Evolutionary conservation across 2,329 filamentous ascomycete species (phyloP), one percentile per base, ranked within the genome.

Genomic region (Aureobasidium melanogenum): DNA sequence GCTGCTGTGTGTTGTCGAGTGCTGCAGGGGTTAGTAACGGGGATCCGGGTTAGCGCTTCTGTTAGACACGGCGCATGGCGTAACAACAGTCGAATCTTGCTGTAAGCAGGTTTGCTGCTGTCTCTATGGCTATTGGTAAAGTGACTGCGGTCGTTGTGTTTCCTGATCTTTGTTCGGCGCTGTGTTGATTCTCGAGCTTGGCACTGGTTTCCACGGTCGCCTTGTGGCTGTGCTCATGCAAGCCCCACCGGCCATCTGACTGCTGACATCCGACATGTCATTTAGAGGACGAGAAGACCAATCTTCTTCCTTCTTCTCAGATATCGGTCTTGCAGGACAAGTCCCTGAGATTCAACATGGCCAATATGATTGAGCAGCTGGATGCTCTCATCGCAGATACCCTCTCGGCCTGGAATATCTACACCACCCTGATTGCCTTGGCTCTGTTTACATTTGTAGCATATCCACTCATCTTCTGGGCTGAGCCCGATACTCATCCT

Each of bases 401-500:
- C 57, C 77, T 95, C 61, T 82, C 85, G 39, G 87, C 89, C 74
- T 97, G 92, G 91, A 91, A 94, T 72, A 75, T 82, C 66, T 88
- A 88, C 77, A 90, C 89, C 32, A 94, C 89, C 3, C 70, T 85
- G 44, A 80, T 99, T 65, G 81, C 84, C 48, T 82, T 87, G 26
- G 70, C 83, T 63, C 79, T 97, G 46, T 77, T 87, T 63, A 78
- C 81, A 60, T 82, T 91, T 69, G 74, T 93, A 61, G 81, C 86
- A 62, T 91, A 89, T 74, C 83, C 86, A 47, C 76, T 95, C 65
- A 78, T 88, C 68, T 84, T 84, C 64, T 82, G 84, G 55, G 83
- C 84, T 63, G 93, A 97, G 58, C 89, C 94, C 6, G 94, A 99
- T 77, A 88, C 88, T 5, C 94, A 97, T 74, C 93, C 94, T 36